These are phyloP conservation scores for Entrophospora sp. DNA, from an alignment of 192 early-diverging fungal genomes.

Conservation along the genomic window DNA sequence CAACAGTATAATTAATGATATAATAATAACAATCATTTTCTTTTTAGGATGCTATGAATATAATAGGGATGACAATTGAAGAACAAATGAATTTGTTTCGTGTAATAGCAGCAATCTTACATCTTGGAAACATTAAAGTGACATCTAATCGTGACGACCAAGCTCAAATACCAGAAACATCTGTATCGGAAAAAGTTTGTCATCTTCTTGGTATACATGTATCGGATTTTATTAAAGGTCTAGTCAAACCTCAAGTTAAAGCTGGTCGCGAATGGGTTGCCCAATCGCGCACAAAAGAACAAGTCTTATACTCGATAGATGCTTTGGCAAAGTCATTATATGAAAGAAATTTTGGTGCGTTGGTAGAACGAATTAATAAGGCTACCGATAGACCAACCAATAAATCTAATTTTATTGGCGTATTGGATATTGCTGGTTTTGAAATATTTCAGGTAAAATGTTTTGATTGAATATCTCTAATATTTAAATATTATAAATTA, in stretches of 20 bases:
- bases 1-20: too few species aligned
- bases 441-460: constrained; percentile 96
- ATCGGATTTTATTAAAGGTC: constrained; percentile 74
- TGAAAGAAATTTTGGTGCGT: constrained; percentile 89
- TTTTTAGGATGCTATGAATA: constrained; percentile 61
- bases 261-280: constrained; percentile 95
- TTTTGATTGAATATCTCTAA: too few species aligned
- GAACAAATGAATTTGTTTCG: constrained; percentile 78
- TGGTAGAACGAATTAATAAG: constrained; percentile 84
- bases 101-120: constrained; percentile 77
- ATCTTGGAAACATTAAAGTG: constrained; percentile 88
- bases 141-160: constrained; percentile 75
- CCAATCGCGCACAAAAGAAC: constrained; percentile 76
- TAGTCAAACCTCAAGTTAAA: constrained; percentile 85
- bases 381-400: constrained; percentile 58
- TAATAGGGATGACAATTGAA: constrained; percentile 71
- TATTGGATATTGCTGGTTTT: constrained; percentile 98
- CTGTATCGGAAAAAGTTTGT: constrained; percentile 80
- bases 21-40: too few species aligned
- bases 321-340: constrained; percentile 86
- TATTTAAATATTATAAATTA: too few species aligned
- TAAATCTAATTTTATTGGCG: constrained; percentile 87
- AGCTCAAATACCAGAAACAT: constrained; percentile 70
- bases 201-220: constrained; percentile 88
- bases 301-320: constrained; percentile 84